These are phyloP conservation scores for Neurospora intermedia DNA, from an alignment of 495 filamentous ascomycete species.

Conservation along the genomic window DNA sequence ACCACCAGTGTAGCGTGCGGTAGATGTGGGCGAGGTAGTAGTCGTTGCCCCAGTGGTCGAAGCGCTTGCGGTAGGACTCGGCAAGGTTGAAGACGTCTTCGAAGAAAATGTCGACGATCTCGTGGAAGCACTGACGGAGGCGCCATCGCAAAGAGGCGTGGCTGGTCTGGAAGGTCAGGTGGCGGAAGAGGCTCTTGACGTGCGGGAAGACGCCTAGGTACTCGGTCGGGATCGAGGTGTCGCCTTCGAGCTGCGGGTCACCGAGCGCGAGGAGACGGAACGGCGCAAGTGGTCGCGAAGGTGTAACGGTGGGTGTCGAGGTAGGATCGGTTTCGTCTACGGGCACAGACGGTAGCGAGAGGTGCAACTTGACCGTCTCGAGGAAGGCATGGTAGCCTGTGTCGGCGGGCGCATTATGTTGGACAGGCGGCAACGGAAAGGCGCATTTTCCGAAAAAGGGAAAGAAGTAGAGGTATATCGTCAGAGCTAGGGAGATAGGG, in stretches of 20 bases:
- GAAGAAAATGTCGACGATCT: constrained; percentile 41
- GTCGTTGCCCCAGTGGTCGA: constrained; percentile 90
- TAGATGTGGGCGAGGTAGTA: constrained; percentile 91
- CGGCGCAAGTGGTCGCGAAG: constrained; percentile 42
- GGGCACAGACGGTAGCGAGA: background rate
- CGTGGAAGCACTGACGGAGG: constrained; percentile 36
- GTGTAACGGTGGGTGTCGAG: constrained; percentile 1
- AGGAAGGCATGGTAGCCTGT: constrained; percentile 26
- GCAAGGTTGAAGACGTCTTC: constrained; percentile 56
- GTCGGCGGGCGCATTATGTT: constrained; percentile 11
- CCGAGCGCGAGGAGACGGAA: constrained; percentile 86
- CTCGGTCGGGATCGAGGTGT: constrained; percentile 62
- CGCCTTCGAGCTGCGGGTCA: constrained; percentile 92
- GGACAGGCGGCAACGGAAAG: constrained; percentile 52
- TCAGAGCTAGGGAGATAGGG: constrained; percentile 57
- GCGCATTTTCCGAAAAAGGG: constrained; percentile 72
- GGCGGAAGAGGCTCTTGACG: constrained; percentile 39
- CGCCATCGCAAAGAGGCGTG: constrained; percentile 34
- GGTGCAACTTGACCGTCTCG: constrained; percentile 41
- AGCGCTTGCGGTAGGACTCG: constrained; percentile 56
- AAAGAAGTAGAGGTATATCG: constrained; percentile 79
- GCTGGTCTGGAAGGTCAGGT: constrained; percentile 32
- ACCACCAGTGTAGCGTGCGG: constrained; percentile 72
- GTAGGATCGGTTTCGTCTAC: constrained; percentile 11
- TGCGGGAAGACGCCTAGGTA: constrained; percentile 52